Evolutionary conservation across 495 filamentous ascomycete species (phyloP).

Genomic region (Neurospora sp.): DNA sequence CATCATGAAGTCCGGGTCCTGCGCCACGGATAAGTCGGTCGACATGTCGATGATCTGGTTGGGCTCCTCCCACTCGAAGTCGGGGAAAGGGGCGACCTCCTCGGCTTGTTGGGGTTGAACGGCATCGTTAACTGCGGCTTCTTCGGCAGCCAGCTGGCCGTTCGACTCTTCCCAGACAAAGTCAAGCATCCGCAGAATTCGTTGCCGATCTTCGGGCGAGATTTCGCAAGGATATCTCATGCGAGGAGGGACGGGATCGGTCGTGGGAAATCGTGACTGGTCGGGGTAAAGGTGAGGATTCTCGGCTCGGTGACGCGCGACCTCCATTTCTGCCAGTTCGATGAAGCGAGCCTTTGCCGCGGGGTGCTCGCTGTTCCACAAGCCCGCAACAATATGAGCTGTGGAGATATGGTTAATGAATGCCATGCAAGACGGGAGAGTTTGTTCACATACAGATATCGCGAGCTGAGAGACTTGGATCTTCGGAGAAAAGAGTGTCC

Average conservation of each 20-base stretch:
- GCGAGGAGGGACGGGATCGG: background rate
- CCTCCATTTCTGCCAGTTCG: background rate
- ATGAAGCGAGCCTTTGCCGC: background rate
- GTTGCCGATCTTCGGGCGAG: background rate
- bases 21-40: background rate
- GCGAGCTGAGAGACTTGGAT: too few species aligned
- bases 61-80: background rate
- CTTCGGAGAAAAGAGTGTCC: too few species aligned
- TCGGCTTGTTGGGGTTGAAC: background rate
- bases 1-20: background rate
- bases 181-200: background rate
- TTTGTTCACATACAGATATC: too few species aligned
- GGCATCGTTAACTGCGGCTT: background rate
- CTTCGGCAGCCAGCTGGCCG: background rate
- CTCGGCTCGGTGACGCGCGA: background rate
- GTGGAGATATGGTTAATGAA: background rate
- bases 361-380: background rate
- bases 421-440: too few species aligned
- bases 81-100: background rate
- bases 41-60: background rate
- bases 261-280: background rate
- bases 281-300: background rate
- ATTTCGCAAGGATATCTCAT: background rate
- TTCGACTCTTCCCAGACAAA: background rate
- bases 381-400: background rate